These are phyloP conservation scores for Acer campestre DNA, from an alignment of 345 rosid genomes.

Conservation along the genomic window DNA sequence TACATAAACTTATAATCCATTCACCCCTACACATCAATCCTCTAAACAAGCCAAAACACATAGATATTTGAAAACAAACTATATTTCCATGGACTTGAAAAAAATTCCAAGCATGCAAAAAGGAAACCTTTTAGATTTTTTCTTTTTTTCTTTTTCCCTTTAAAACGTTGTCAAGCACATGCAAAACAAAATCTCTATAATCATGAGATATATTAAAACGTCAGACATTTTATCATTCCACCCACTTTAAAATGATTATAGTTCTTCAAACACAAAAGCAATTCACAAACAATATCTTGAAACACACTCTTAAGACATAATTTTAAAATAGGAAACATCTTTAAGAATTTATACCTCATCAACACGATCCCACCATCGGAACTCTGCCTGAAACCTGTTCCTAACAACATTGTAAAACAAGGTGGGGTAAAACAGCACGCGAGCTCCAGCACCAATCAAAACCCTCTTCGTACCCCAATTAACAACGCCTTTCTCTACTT, in stretches of 20 bases:
- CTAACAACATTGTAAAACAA: conserved; percentile 89
- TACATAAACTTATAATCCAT: not conserved
- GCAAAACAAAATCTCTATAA: not conserved
- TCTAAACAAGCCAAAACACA: not conserved
- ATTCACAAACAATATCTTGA: not conserved
- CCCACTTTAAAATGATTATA: not conserved
- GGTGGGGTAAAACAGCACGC: conserved; percentile 91
- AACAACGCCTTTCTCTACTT: conserved; percentile 24
- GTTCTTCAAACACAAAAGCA: not conserved
- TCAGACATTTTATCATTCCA: not conserved
- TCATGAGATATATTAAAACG: not conserved
- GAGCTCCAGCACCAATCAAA: conserved; percentile 91
- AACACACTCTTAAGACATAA: not conserved
- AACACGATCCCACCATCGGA: conserved; percentile 97
- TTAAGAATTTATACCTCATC: conserved; percentile 56
- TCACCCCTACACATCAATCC: not conserved
- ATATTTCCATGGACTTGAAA: not conserved
- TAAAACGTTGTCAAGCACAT: not conserved
- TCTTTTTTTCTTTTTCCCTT: no score
- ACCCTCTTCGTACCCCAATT: conserved; percentile 59
- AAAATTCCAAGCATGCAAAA: not conserved
- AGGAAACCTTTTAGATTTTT: not conserved
- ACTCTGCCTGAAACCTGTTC: conserved; percentile 83
- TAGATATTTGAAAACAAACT: no score
- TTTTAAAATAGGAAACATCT: not conserved